A percentile compares a stretch with the other conserved stretches of the same genome.
These are phyloP conservation scores for Amanita polypyramis DNA, from an alignment of 768 basidiomycete genomes.

Conservation along the genomic window DNA sequence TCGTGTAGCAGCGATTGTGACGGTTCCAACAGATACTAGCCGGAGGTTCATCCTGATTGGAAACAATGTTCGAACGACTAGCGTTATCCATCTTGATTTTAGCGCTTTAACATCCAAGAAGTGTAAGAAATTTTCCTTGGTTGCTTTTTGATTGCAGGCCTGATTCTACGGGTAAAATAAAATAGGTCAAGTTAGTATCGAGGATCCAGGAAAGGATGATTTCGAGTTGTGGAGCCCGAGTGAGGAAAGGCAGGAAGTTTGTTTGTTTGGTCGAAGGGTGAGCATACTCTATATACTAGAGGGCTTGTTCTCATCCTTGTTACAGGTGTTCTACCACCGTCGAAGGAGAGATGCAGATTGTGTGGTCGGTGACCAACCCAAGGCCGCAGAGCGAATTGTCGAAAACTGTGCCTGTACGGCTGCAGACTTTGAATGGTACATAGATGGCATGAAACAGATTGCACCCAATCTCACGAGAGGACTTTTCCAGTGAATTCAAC, in stretches of 20 bases:
- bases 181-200: conserved; percentile 55
- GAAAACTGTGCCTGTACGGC: conserved; percentile 63
- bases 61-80: conserved; percentile 32
- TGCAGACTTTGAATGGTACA: conserved; percentile 92
- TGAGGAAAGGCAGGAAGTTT: conserved; percentile 76
- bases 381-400: conserved; percentile 40
- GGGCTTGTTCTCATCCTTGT: background rate
- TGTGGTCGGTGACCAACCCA: conserved; percentile 64
- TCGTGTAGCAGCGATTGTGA: conserved; percentile 68
- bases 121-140: conserved; percentile 44
- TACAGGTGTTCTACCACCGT: conserved; percentile 84
- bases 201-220: conserved; percentile 78
- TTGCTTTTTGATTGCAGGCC: background rate
- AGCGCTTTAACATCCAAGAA: conserved; percentile 57
- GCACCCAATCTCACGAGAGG: background rate
- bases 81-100: conserved; percentile 86
- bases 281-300: conserved; percentile 8
- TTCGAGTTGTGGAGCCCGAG: conserved; percentile 97
- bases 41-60: conserved; percentile 86
- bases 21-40: conserved; percentile 85
- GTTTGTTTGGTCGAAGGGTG: conserved; percentile 89
- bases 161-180: background rate
- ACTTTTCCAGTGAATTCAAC: conserved; percentile 80
- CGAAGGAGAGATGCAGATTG: conserved; percentile 73
- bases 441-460: background rate